phyloP scores from a whole-genome alignment of 148 eudicot species.

The Vaccinium vitisidaea region DNA sequence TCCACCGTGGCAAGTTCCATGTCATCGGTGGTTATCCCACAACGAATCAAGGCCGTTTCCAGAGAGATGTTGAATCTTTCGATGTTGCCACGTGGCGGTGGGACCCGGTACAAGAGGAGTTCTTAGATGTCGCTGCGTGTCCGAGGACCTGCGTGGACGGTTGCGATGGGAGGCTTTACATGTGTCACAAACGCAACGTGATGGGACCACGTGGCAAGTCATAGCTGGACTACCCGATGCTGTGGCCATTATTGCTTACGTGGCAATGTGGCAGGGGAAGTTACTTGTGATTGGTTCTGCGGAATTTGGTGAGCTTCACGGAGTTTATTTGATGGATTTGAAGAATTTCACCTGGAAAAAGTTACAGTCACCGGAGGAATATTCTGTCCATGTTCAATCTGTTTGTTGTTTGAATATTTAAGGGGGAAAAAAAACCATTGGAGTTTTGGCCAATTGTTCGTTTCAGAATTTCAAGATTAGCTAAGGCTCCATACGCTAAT shows the following conservation, averaged over 20 bases:
- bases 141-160: constrained; percentile 40
- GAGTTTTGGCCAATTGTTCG: too few species aligned
- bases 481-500: too few species aligned
- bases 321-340: constrained; percentile 47
- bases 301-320: constrained; percentile 38
- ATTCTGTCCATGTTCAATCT: constrained; percentile 67
- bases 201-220: constrained; percentile 49
- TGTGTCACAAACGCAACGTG: constrained; percentile 32
- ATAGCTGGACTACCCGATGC: constrained; percentile 45
- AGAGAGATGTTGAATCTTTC: constrained; percentile 45
- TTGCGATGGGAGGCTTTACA: constrained; percentile 31
- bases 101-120: constrained; percentile 38
- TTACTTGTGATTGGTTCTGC: constrained; percentile 50
- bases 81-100: constrained; percentile 54
- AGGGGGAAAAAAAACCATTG: not conserved
- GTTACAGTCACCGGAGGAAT: constrained; percentile 42
- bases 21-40: constrained; percentile 85
- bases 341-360: constrained; percentile 45
- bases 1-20: constrained; percentile 59
- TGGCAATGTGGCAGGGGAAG: constrained; percentile 45
- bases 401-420: constrained; percentile 64
- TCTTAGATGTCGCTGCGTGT: constrained; percentile 29
- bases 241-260: constrained; percentile 21
- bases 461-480: too few species aligned
- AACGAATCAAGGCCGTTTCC: constrained; percentile 58